Conservation (phyloP, 129 eudicot species). For the Saussurea involucrata region DNA sequence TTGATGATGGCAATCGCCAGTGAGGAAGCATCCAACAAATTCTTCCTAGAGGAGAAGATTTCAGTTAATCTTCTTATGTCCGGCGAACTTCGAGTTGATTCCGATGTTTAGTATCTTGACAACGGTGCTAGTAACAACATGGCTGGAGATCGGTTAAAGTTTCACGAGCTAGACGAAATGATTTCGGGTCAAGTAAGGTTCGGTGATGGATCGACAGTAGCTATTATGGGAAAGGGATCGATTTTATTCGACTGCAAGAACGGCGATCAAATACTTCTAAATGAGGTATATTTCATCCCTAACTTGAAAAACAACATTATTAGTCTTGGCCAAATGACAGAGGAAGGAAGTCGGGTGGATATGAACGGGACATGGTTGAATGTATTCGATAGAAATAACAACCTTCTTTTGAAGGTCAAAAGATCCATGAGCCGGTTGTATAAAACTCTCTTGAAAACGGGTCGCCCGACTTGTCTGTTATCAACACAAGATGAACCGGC, state of each 20-base stretch:
- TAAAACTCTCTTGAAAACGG: too few relatives aligned
- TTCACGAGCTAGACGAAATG: neutral
- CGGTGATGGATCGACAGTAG: neutral
- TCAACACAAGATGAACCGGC: neutral
- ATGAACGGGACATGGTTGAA: too few relatives aligned
- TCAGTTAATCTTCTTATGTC: neutral
- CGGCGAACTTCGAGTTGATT: neutral
- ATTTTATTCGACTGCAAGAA: neutral
- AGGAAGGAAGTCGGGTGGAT: too few relatives aligned
- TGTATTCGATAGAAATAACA: too few relatives aligned
- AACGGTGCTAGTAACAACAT: neutral
- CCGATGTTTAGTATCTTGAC: neutral
- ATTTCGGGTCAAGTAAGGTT: too few relatives aligned
- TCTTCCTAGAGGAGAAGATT: neutral
- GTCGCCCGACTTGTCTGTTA: neutral
- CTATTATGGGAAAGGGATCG: neutral
- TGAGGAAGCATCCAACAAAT: neutral
- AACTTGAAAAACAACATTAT: neutral
- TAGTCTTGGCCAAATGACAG: too few relatives aligned
- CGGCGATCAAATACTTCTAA: neutral
- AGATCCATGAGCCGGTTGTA: too few relatives aligned
- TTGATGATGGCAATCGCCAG: neutral
- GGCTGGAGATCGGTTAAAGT: neutral
- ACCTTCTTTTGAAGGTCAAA: too few relatives aligned
- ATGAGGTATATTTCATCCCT: slow-evolving; percentile 8